A percentile compares a stretch with the other conserved stretches of the same genome.
These are phyloP conservation scores for Saccharomyces mikatae DNA, from an alignment of 805 yeast genomes.

Conservation along the genomic window DNA sequence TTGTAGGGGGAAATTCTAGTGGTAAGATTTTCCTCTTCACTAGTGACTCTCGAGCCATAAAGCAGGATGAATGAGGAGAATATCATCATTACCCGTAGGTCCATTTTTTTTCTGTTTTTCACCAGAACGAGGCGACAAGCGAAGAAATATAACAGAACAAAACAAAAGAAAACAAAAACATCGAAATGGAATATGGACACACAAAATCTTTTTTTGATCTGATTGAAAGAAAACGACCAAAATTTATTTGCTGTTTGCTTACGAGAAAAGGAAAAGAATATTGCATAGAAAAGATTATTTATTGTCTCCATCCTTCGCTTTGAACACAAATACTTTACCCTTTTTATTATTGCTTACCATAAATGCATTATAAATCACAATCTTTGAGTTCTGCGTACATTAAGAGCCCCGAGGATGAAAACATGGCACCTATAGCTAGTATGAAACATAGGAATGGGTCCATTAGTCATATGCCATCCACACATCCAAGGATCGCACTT, in stretches of 20 bases:
- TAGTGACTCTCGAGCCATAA: constrained; percentile 5
- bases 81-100: background rate
- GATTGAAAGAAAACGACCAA: background rate
- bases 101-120: background rate
- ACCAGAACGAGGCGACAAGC: background rate
- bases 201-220: background rate
- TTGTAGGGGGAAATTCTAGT: constrained; percentile 89
- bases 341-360: background rate
- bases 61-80: constrained; percentile 1
- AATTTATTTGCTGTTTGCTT: background rate
- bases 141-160: constrained; percentile 1
- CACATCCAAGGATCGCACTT: constrained; percentile 13
- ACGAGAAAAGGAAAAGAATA: background rate
- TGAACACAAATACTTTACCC: background rate
- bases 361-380: constrained; percentile 13
- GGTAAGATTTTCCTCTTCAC: constrained; percentile 69
- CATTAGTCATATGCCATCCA: background rate
- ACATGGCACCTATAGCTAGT: background rate
- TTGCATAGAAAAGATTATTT: background rate
- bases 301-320: background rate
- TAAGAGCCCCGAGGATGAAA: background rate
- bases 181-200: background rate
- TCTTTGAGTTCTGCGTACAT: constrained; percentile 9
- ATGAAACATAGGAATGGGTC: background rate
- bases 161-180: background rate